A percentile compares a stretch with the other conserved stretches of the same genome.
Conservation (phyloP, 768 basidiomycete species). For the Lentinula raphanica region DNA sequence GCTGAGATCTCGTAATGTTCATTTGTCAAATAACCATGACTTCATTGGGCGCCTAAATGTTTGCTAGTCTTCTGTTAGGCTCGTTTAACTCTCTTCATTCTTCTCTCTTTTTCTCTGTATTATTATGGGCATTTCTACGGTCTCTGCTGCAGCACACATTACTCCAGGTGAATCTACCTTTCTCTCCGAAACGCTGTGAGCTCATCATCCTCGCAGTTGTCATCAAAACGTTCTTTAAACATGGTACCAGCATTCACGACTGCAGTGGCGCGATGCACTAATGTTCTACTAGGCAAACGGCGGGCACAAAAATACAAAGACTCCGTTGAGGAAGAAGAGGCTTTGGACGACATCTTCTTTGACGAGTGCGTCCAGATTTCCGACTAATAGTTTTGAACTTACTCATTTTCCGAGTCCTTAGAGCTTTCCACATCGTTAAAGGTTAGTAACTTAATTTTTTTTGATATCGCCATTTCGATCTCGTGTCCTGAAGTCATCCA, state of each 20-base stretch:
- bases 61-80: neutral
- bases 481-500: constrained; percentile 10
- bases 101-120: constrained; percentile 5
- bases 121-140: constrained; percentile 47
- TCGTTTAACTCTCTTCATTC: constrained; percentile 7
- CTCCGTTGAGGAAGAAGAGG: constrained; percentile 35
- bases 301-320: constrained; percentile 35
- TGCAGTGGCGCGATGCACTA: neutral
- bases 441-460: constrained; percentile 15
- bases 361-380: constrained; percentile 47
- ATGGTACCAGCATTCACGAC: constrained; percentile 18
- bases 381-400: neutral
- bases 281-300: constrained; percentile 19
- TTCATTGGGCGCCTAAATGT: neutral
- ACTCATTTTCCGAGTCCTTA: constrained; percentile 17
- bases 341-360: constrained; percentile 60
- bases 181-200: neutral
- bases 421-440: constrained; percentile 69
- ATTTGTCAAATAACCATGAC: neutral
- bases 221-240: constrained; percentile 46
- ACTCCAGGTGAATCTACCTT: constrained; percentile 36
- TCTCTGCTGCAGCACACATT: constrained; percentile 50
- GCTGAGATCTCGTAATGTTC: neutral
- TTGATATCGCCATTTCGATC: neutral
- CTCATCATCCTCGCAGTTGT: constrained; percentile 33